phyloP scores from a whole-genome alignment of 352 stramenopile species.

The Phytophthora sojae region DNA sequence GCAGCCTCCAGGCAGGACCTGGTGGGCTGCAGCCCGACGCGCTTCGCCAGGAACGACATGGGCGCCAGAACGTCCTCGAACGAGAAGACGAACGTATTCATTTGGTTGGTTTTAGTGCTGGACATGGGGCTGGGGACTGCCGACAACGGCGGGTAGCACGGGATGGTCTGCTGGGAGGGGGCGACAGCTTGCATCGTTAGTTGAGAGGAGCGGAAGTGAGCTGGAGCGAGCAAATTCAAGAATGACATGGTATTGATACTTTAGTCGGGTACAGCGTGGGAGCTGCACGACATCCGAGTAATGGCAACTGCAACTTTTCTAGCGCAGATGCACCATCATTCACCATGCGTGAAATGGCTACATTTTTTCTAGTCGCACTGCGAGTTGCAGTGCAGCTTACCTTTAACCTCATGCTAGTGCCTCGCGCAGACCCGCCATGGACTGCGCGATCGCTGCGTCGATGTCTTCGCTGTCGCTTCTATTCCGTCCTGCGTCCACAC shows the following conservation, averaged over 20 bases:
- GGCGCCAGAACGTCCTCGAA: conserved; percentile 71
- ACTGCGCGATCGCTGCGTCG: conserved; percentile 31
- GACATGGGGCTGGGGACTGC: neutral
- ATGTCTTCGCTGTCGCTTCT: conserved; percentile 14
- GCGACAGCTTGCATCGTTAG: conserved; percentile 16
- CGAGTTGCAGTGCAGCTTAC: neutral
- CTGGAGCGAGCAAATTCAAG: conserved; percentile 15
- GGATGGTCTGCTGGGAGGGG: conserved; percentile 9
- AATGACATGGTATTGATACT: conserved; percentile 6
- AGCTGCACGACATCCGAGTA: conserved; percentile 1
- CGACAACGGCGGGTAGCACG: conserved; percentile 25
- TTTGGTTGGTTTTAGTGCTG: neutral
- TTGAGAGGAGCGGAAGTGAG: neutral
- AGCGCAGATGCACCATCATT: conserved; percentile 22
- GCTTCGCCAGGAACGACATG: conserved; percentile 48
- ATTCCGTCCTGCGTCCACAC: neutral
- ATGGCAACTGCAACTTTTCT: conserved; percentile 24
- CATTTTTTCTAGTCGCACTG: conserved; percentile 18
- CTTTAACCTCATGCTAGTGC: neutral
- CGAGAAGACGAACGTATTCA: conserved; percentile 50
- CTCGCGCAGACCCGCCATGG: conserved; percentile 24
- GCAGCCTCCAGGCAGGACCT: conserved; percentile 42
- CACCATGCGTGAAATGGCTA: conserved; percentile 12
- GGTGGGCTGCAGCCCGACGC: conserved; percentile 51
- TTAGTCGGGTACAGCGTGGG: neutral